Conservation (phyloP, 2,329 filamentous ascomycete species). For the Paraconiothyrium brasiliense region DNA sequence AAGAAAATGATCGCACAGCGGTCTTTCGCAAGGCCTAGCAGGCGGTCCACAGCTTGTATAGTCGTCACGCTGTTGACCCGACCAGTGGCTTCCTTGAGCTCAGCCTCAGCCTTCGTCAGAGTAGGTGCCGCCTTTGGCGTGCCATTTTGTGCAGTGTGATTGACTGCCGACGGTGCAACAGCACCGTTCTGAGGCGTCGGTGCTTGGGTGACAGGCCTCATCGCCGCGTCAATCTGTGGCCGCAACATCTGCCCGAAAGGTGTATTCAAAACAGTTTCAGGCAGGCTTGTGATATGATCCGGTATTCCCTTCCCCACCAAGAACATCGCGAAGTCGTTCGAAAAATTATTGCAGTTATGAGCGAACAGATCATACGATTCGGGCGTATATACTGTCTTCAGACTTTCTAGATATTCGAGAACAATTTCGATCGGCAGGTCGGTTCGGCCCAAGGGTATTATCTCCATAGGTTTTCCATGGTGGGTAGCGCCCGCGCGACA, state of each 20-base stretch:
- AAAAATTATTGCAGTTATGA: conserved; percentile 99
- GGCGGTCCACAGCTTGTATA: conserved; percentile 67
- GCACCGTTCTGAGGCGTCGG: conserved; percentile 52
- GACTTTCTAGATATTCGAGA: conserved; percentile 84
- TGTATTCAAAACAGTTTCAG: conserved; percentile 83
- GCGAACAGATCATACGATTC: conserved; percentile 86
- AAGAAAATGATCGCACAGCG: conserved; percentile 89
- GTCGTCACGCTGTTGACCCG: conserved; percentile 70
- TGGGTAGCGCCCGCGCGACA: conserved; percentile 85
- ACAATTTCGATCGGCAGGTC: conserved; percentile 82
- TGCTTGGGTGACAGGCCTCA: conserved; percentile 70
- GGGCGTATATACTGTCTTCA: conserved; percentile 82
- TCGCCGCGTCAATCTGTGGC: conserved; percentile 74
- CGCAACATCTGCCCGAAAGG: conserved; percentile 89
- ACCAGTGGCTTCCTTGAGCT: conserved; percentile 44
- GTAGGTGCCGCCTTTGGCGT: conserved; percentile 14
- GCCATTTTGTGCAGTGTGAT: conserved; percentile 21
- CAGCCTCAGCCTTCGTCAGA: conserved; percentile 22
- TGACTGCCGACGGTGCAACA: conserved; percentile 21
- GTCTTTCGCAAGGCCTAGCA: conserved; percentile 67
- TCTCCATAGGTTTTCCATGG: conserved; percentile 83
- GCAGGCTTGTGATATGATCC: conserved; percentile 83
- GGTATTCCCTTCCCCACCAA: conserved; percentile 89
- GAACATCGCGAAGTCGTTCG: conserved; percentile 90
- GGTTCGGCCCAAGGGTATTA: conserved; percentile 77